Evolutionary conservation across 202 grass and related monocot genomes (phyloP).

Genomic region (Digitaria exilis): DNA sequence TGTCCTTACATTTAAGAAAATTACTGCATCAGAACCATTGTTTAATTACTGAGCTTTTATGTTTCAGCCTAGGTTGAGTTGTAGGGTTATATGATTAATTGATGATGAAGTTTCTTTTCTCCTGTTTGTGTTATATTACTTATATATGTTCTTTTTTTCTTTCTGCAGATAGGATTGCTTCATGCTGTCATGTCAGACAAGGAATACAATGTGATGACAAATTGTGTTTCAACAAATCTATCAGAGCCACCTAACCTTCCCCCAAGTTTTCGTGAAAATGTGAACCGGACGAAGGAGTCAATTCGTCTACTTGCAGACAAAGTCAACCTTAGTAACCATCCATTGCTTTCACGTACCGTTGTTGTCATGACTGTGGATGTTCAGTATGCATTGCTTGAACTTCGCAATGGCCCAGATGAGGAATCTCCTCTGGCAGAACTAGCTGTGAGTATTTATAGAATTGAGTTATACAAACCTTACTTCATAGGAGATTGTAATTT

Average conservation of each 20-base stretch:
- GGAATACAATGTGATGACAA: slow-evolving; percentile 91
- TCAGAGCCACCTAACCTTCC: slow-evolving; percentile 86
- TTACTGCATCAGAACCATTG: background rate
- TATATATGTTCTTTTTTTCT: slow-evolving; percentile 13
- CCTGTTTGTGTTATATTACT: slow-evolving; percentile 21
- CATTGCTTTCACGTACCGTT: slow-evolving; percentile 67
- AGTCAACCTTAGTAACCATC: slow-evolving; percentile 89
- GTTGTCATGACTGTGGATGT: slow-evolving; percentile 81
- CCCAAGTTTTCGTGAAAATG: slow-evolving; percentile 84
- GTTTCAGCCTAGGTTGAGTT: background rate
- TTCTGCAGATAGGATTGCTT: slow-evolving; percentile 78
- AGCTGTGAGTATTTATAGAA: slow-evolving; percentile 59
- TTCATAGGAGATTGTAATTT: background rate
- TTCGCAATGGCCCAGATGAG: slow-evolving; percentile 73
- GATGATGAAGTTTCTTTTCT: slow-evolving; percentile 28
- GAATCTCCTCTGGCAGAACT: slow-evolving; percentile 85
- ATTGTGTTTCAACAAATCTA: slow-evolving; percentile 85
- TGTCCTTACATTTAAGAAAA: background rate
- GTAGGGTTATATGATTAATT: background rate
- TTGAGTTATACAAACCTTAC: background rate
- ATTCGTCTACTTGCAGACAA: slow-evolving; percentile 92
- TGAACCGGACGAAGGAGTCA: slow-evolving; percentile 79
- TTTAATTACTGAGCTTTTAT: background rate
- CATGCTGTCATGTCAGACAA: slow-evolving; percentile 94
- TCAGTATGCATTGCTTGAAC: slow-evolving; percentile 79